Base-by-base conservation (phyloP, 345 rosid genomes). In the Sonneratia caseolaris region DNA sequence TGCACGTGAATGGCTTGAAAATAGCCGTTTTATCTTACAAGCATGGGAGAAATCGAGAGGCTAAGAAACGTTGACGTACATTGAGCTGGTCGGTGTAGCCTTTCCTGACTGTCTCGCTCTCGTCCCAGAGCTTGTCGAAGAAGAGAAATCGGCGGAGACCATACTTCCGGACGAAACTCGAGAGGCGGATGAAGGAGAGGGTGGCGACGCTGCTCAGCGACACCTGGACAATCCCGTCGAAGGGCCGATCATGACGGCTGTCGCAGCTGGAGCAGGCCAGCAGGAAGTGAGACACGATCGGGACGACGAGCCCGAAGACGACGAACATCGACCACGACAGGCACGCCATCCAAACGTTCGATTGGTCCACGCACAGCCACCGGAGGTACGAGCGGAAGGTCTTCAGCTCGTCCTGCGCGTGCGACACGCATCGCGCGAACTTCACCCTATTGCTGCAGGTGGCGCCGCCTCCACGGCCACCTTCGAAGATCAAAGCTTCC, bases 111-210 rank as follows among this genome's bases (percentile, higher is more conserved):
- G 84, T 87, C 77, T 92, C 97, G 84, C 97, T 91, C 75, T 90
- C 99, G 74, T 87, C 86, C 67, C 89, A 87, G 18, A 95, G 99
- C 83, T 92, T 92, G 66, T 95, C 99, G 55, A 95, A 83, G 85
- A 95, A 95, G 72, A 95, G 80, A 76, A 95, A 95, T 71, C 97
- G 72, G 37, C 91, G 69, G 10, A 92, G 75, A 37, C 97, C 99
- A 66, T 76, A 92, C 76, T 78, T 84, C 77, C 81, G 82, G 19
- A 89, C 78, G 61, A 92, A 95, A 66, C 77, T 37, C 6, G 99
- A 83, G 69, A 92, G 77, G 62, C 92, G 89, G 5, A 92, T 68
- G 45, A 92, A 92, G 47, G 97, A 89, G 37, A 95, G 76, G 7
- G 91, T 68, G 11, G 97, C 90, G 19, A 88, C 73, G 74, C 86